phyloP scores from a whole-genome alignment of 768 basidiomycete species.

The Podaxis pistillaris region DNA sequence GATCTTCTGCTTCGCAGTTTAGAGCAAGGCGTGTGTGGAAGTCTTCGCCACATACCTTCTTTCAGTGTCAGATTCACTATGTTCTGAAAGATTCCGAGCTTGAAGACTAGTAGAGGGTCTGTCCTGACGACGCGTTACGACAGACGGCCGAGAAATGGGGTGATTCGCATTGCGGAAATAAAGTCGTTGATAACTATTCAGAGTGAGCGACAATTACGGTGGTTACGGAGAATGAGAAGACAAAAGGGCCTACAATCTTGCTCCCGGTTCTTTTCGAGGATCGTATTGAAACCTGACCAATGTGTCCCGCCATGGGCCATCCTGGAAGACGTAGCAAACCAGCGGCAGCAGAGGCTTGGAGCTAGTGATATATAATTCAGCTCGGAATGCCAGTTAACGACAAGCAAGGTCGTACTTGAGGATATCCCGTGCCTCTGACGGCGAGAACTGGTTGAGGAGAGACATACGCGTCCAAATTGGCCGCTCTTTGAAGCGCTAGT shows the following conservation, averaged over 20 bases:
- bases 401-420: slow-evolving; percentile 56
- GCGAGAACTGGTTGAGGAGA: slow-evolving; percentile 77
- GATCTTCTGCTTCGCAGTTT: slow-evolving; percentile 42
- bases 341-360: slow-evolving; percentile 80
- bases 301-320: slow-evolving; percentile 93
- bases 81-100: slow-evolving; percentile 34
- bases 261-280: slow-evolving; percentile 69
- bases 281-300: slow-evolving; percentile 87
- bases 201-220: neutral
- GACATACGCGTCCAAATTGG: slow-evolving; percentile 91
- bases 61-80: slow-evolving; percentile 31
- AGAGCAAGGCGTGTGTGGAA: slow-evolving; percentile 11
- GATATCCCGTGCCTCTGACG: slow-evolving; percentile 66
- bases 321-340: slow-evolving; percentile 85
- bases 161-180: slow-evolving; percentile 90
- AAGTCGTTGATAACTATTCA: slow-evolving; percentile 82
- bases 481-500: slow-evolving; percentile 69
- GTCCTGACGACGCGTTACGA: slow-evolving; percentile 67
- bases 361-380: slow-evolving; percentile 35
- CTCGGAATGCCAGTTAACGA: neutral
- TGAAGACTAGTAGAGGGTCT: slow-evolving; percentile 41
- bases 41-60: slow-evolving; percentile 36
- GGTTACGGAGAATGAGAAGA: neutral
- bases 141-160: slow-evolving; percentile 73
- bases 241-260: slow-evolving; percentile 64